Evolutionary conservation across 2,329 filamentous ascomycete genomes (phyloP), one percentile per base, ranked within the genome.

Genomic region (Neurospora crassa): DNA sequence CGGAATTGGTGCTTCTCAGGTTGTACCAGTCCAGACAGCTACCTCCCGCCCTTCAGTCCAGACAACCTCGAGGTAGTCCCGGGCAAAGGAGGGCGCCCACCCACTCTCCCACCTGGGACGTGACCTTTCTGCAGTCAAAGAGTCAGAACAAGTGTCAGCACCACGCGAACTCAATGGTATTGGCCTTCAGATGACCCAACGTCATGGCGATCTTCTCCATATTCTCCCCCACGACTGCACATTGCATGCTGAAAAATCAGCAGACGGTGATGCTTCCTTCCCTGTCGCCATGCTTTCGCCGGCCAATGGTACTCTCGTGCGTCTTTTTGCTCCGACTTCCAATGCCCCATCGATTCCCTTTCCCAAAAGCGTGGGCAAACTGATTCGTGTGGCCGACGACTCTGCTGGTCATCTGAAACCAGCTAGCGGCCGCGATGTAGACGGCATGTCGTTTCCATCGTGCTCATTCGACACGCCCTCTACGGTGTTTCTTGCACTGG

Each of bases 281-380:
- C 72, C 72, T 72, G 70, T 70, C 42, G 47, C 71, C 71, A 72
- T 59, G 72, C 71, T 71, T 70, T 42, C 67, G 34, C 47, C 47
- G 47, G 47, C 24, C 53, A 63, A 29, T 63, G 53, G 29, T 24
- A n/a, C 29, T 34, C 24, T 59, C 53, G 24, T 59, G 53, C 14
- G 14, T 24, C 53, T 59, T 53, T 29, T 53, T 53, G 14, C 20
- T 53, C 45, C 45, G 20, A 53, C 45, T 2, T 20, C 20, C 45
- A 59, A 59, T 8, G 47, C 47, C 47, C 14, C 14, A 59, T 63
- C 14, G 53, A 34, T 37, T 63, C 53, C 16, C 18, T 18, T 63
- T 16, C 10, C 10, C 24, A 24, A 63, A 24, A 63, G 29, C 24
- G 24, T 11, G 29, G 29, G 29, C 24, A 37, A 63, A 11, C 53